Evolutionary conservation across 495 filamentous ascomycete species (phyloP), one percentile per base, ranked within the genome.

Genomic region (Chaetomium fimeti): DNA sequence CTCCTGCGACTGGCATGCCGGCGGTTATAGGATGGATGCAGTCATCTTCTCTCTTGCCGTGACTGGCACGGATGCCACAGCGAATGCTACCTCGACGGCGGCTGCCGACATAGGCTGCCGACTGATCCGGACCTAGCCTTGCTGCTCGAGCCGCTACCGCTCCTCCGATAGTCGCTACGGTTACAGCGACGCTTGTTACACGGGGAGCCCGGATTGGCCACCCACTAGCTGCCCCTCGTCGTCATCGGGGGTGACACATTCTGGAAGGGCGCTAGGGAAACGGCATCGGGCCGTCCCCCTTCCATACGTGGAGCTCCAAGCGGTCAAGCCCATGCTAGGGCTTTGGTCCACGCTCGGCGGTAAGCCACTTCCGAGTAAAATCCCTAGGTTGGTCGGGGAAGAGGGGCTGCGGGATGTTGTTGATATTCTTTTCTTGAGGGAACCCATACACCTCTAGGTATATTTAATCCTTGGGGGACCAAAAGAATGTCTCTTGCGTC

Each of bases 211-310:
- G n/a, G 53, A 56, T 40, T 40, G 53, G 53, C 9, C 53, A n/a
- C 22, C n/a, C 32, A 12, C 18, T 13, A 40, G 7, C 53, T 32
- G 52, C 27, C 27, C 12, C 52, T 24, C 25, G 7, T 15, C 16
- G 16, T 9, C 2, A 20, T 18, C 52, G 52, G 2, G 5, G n/a
- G 53, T n/a, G 20, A 32, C 51, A 20, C 27, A 22, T 11, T 16
- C 53, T 27, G 51, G 51, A 24, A 56, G 32, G 29, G 53, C 12
- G 40, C 11, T 56, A n/a, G 28, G 2, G 13, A 18, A 36, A 40
- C 53, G 53, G 53, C 53, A 56, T 40, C 53, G 53, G 53, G 29
- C 53, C 53, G 53, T 56, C 20, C 53, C 53, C 29, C 32, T 36
- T 56, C 40, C 29, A 22, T 29, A 22, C 38, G 53, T 40, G 53